phyloP scores from a whole-genome alignment of 208 protist genomes.

The Acanthamoeba sp. region DNA sequence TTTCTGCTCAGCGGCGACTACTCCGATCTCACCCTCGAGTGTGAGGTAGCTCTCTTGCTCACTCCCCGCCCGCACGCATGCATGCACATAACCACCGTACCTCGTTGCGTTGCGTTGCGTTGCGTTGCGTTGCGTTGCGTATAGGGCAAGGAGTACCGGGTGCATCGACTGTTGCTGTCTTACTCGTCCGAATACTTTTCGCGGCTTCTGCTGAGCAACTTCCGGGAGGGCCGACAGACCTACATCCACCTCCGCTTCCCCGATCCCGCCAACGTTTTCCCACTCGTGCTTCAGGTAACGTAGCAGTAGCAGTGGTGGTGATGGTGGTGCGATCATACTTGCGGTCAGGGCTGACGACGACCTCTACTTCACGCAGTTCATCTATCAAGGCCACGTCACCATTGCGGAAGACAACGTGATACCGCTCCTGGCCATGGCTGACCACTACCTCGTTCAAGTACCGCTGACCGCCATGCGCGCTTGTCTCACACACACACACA shows the following conservation, averaged over 20 bases:
- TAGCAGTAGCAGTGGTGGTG: too few relatives aligned
- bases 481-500: too few relatives aligned
- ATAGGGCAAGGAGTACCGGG: conserved; percentile 8
- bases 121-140: too few relatives aligned
- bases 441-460: conserved; percentile 24
- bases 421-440: conserved; percentile 11
- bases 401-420: conserved; percentile 21
- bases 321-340: too few relatives aligned
- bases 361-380: neutral
- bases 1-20: conserved; percentile 17
- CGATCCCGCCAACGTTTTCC: conserved; percentile 16
- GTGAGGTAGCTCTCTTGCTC: neutral
- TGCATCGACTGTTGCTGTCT: conserved; percentile 1
- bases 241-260: conserved; percentile 13
- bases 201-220: conserved; percentile 4
- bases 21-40: conserved; percentile 45
- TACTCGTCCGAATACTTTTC: conserved; percentile 50
- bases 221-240: neutral
- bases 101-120: too few relatives aligned
- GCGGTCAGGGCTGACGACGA: neutral
- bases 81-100: too few relatives aligned
- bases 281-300: neutral
- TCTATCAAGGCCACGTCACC: neutral
- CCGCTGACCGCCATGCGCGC: too few relatives aligned
- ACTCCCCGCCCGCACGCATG: too few relatives aligned